Evolutionary conservation across 2,329 filamentous ascomycete genomes (phyloP).

Genomic region (Aspergillus sp.): DNA sequence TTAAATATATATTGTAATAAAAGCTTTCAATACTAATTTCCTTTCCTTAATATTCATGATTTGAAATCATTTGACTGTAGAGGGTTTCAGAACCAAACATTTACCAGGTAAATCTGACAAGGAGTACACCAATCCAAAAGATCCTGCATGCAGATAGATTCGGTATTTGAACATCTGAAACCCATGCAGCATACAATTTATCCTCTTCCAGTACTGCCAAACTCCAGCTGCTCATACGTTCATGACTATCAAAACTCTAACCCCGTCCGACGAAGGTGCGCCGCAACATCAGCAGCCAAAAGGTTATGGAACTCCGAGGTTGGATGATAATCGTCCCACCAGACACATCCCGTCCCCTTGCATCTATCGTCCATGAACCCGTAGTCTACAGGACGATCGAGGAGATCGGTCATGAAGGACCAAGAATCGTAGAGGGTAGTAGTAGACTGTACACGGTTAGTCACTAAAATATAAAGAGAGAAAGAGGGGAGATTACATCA

Average conservation of each 20-base stretch:
- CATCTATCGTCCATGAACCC: constrained; percentile 4
- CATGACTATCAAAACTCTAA: not conserved
- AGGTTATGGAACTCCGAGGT: constrained; percentile 5
- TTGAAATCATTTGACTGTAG: too few species aligned
- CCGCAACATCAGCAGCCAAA: not conserved
- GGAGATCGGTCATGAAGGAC: not conserved
- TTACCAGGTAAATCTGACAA: too few species aligned
- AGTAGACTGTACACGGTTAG: not conserved
- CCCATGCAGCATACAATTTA: not conserved
- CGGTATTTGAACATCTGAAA: too few species aligned
- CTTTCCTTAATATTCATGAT: too few species aligned
- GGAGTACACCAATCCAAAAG: too few species aligned
- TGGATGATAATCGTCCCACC: constrained; percentile 8
- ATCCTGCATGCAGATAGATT: too few species aligned
- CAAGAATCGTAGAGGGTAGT: not conserved
- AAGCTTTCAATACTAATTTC: too few species aligned
- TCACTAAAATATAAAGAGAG: not conserved
- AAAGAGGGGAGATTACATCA: not conserved
- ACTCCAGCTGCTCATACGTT: not conserved
- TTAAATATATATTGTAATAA: too few species aligned
- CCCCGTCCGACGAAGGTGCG: not conserved
- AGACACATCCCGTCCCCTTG: constrained; percentile 3
- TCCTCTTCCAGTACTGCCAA: too few species aligned
- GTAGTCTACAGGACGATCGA: not conserved
- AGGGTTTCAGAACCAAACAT: too few species aligned